A percentile compares a stretch with the other conserved stretches of the same genome.
Conservation (phyloP, 441 rosid species). For the Croton laevigatus region DNA sequence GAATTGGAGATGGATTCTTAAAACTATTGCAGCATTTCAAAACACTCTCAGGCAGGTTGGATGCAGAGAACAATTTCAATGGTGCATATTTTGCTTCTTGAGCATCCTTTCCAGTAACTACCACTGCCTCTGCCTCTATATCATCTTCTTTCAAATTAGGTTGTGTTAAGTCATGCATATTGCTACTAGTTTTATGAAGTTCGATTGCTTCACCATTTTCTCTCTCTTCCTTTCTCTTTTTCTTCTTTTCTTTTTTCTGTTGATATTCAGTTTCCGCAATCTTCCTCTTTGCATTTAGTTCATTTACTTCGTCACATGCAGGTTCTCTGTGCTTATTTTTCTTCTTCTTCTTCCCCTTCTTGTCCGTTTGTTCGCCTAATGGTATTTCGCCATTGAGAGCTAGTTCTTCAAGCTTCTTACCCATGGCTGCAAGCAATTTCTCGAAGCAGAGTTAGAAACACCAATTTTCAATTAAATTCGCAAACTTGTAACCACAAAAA, state of each 20-base stretch:
- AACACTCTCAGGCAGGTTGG: conserved; percentile 64
- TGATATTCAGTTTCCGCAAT: conserved; percentile 26
- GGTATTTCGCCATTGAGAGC: conserved; percentile 33
- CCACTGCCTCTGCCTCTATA: conserved; percentile 46
- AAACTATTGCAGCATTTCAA: conserved; percentile 70
- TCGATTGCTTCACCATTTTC: conserved; percentile 1
- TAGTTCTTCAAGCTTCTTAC: conserved; percentile 38
- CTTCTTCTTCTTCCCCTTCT: conserved; percentile 38
- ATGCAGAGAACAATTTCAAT: conserved; percentile 47
- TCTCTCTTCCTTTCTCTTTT: conserved; percentile 3
- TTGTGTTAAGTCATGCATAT: background rate
- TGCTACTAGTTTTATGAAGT: conserved; percentile 10
- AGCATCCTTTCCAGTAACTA: conserved; percentile 57
- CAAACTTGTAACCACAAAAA: no score
- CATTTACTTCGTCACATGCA: conserved; percentile 19
- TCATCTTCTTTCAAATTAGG: conserved; percentile 22
- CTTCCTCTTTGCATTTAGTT: conserved; percentile 26
- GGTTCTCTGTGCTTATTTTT: conserved; percentile 35
- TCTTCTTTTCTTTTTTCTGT: conserved; percentile 22
- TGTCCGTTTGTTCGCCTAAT: conserved; percentile 27
- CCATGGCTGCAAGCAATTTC: conserved; percentile 31
- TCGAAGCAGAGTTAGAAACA: background rate
- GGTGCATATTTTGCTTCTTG: conserved; percentile 62
- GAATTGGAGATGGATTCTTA: conserved; percentile 79
- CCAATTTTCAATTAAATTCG: background rate